Percentiles rank a stretch among this genome's conserved stretches.
Evolutionary conservation across 2,329 filamentous ascomycete species (phyloP).

Genomic region (Colletotrichum sp.): DNA sequence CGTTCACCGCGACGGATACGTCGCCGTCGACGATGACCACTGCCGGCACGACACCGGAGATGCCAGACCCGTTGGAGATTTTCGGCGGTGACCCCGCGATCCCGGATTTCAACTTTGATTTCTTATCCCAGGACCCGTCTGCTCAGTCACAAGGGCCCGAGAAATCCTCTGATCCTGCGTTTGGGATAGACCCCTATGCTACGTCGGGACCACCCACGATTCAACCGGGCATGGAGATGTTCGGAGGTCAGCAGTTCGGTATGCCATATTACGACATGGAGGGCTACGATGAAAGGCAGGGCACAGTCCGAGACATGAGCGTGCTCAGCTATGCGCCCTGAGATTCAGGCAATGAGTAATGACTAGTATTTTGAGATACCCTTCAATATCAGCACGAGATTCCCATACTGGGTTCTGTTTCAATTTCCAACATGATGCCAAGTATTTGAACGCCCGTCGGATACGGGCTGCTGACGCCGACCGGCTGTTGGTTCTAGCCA

Average conservation of each 20-base stretch:
- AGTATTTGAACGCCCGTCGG: neutral
- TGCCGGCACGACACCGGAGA: neutral
- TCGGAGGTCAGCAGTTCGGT: neutral
- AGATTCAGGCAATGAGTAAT: neutral
- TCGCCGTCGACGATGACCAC: constrained; percentile 15
- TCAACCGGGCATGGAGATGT: neutral
- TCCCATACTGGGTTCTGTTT: neutral
- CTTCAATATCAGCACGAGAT: neutral
- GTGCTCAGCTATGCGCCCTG: neutral
- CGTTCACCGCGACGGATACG: neutral
- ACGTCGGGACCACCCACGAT: neutral
- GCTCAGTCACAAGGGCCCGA: neutral
- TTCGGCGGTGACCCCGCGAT: neutral
- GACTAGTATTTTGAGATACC: neutral
- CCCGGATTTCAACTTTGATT: constrained; percentile 12
- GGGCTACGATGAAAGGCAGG: neutral
- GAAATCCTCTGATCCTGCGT: neutral
- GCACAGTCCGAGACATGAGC: neutral
- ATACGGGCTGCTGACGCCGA: neutral
- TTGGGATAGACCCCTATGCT: neutral
- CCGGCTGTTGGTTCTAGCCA: neutral
- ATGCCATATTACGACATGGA: neutral
- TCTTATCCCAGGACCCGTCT: neutral
- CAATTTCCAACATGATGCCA: neutral
- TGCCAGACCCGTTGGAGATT: constrained; percentile 12